Evolutionary conservation across 257 asterid species (phyloP), one percentile per base, ranked within the genome.

Genomic region (Solanum pimpinellifolium): DNA sequence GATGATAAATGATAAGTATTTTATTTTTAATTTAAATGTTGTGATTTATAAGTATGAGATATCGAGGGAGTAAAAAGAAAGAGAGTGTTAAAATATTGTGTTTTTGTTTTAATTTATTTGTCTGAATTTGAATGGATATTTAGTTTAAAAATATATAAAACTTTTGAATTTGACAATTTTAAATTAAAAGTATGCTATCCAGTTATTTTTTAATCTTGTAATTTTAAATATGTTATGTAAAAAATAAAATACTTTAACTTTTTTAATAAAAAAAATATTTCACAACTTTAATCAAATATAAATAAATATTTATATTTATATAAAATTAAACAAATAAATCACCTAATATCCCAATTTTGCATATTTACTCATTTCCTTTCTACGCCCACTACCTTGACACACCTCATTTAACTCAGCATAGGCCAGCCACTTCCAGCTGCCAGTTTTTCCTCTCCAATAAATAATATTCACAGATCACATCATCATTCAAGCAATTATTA

Each of bases 351-450:
- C 5, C 25, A 20, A 20, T 68, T 68, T 39, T 21, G 31, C 52
- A 21, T 47, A 39, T 39, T 75, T 23, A 13, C 56, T 76, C 60
- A 12, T n/a, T 42, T n/a, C 39, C 60, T 77, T 76, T 70, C 76
- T 2, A 31, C 12, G 42, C 33, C 83, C 83, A 21, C 83, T n/a
- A 2, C 20, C 59, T 23, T 41, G 12, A 39, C 49, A 41, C 12
- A 47, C 5, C 20, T 74, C 82, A 74, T 23, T 37, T 37, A 75
- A 74, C 81, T 37, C 21, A 11, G 1, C 8, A 31, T 29, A 37
- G 31, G 31, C 69, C 69, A 81, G 42, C 85, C 69, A 25, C 31
- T 49, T 49, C 69, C 85, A 81, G 85, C 85, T 81, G 46, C 85
- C 85, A 49, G 35, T 15, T 49, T 69, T 25, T 25, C 39, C 39